Base-by-base conservation (phyloP, 2,329 filamentous ascomycete genomes). In the Raffaelea ambrosiae region DNA sequence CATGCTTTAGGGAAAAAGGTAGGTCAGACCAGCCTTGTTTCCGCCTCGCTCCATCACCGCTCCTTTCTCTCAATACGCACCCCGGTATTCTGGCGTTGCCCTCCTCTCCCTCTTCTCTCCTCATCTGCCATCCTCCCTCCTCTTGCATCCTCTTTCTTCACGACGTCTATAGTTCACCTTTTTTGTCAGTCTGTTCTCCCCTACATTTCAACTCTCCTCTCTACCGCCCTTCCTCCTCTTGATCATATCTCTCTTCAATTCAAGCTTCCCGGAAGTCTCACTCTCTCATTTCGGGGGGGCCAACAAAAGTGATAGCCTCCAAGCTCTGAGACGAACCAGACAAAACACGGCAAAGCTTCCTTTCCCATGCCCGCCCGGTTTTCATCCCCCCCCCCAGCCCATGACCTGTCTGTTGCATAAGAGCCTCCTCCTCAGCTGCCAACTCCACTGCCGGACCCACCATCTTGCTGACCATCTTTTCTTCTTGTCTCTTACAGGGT, bases 381-480 rank as follows among this genome's bases (percentile, higher is more conserved):
- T 19, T 38, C 35, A n/a, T 38, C 36, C 40, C 19, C 23, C 18
- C 26, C 36, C 43, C 46, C 45, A 46, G 39, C 47, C 38, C 48
- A 48, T 51, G 49, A 51, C 44, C 36, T 38, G 44, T 51, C 47
- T 18, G 31, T 22, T 47, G 47, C 50, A 40, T 49, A 33, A 33
- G 8, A 38, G n/a, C n/a, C n/a, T 16, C 35, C 8, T 38, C 8
- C 35, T n/a, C 7, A n/a, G 18, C 35, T 14, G 36, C 5, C 16
- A 38, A 19, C 35, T 38, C 35, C 18, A n/a, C 35, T 14, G 13
- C 35, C 35, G 16, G 35, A 38, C 35, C 35, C 35, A 38, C 35
- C 35, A 19, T n/a, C 35, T 5, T 38, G 8, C 16, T 38, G 35
- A 5, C 16, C 8, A 38, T n/a, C 35, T 38, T 14, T n/a, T 38